Evolutionary conservation across 1,139 yeast species (phyloP), one percentile per base, ranked within the genome.

Genomic region (Magnusiomyces paraingens): DNA sequence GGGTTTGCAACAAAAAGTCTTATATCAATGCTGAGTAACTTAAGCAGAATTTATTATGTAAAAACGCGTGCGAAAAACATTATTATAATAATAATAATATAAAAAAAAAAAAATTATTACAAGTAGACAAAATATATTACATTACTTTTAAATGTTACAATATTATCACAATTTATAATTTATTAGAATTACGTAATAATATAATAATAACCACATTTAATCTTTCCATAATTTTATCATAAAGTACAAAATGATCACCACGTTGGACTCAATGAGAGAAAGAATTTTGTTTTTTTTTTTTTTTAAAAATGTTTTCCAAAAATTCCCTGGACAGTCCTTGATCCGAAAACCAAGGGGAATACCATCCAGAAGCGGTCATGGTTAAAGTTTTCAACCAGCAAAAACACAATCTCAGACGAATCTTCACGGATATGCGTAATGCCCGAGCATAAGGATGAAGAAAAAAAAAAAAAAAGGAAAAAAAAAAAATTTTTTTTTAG

Each of bases 401-500:
- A 91, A 90, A 87, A 91, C 98, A 91, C 95, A 95, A 89, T 89
- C 99, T 91, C 99, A 98, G 98, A 93, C 96, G 96, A 90, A 90
- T 93, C 98, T 97, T 91, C 99, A 91, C 96, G 90, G 98, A 91
- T 88, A 89, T 95, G 95, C 96, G 98, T 91, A 91, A 90, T 90
- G 96, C 97, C 98, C 98, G 87, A 86, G 99, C 98, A 91, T 89
- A 93, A 91, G 86, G 96, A 90, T 90, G 72, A 68, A 70, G 84
- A 70, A 63, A 72, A 68, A 67, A 67, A 70, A 68, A 69, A 58
- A 38, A 38, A n/a, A 48, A 46, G 52, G 51, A 50, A 46, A 47
- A 56, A 53, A 49, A 51, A 41, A 18, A 41, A 38, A 26, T 40
- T n/a, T n/a, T n/a, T n/a, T n/a, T 15, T 41, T 8, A 5, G 46